phyloP scores from a whole-genome alignment of 768 basidiomycete species.

The Amanita phalloides region DNA sequence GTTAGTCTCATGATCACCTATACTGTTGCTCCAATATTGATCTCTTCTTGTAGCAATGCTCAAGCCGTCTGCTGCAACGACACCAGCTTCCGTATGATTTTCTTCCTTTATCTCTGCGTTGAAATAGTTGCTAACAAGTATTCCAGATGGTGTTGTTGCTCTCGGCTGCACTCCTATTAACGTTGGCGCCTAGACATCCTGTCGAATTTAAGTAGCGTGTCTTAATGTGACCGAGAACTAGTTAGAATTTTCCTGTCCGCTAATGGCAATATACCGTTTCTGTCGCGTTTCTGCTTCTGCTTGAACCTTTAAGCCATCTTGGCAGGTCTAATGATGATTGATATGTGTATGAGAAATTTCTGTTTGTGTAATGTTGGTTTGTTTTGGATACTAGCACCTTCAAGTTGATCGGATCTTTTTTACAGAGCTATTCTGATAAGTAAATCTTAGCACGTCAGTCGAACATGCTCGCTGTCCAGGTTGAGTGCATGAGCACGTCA shows the following conservation, averaged over 20 bases:
- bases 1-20: conserved; percentile 4
- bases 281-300: not conserved
- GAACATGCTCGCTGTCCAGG: not conserved
- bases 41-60: not conserved
- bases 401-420: no score
- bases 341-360: no score
- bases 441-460: not conserved
- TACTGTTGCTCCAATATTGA: not conserved
- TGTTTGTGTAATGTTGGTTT: no score
- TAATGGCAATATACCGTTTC: not conserved
- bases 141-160: conserved; percentile 15
- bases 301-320: no score
- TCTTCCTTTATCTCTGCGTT: not conserved
- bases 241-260: not conserved
- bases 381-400: no score
- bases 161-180: conserved; percentile 20
- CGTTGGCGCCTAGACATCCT: conserved; percentile 11
- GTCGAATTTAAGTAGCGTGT: not conserved
- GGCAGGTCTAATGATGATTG: no score
- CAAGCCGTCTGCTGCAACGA: conserved; percentile 17
- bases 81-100: conserved; percentile 16
- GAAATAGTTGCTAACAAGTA: not conserved
- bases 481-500: no score
- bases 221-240: not conserved
- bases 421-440: no score